Percentiles rank a stretch among this genome's conserved stretches.
These are phyloP conservation scores for Tylopilus orsonianus DNA, from an alignment of 1,284 basidiomycete species.

Conservation along the genomic window DNA sequence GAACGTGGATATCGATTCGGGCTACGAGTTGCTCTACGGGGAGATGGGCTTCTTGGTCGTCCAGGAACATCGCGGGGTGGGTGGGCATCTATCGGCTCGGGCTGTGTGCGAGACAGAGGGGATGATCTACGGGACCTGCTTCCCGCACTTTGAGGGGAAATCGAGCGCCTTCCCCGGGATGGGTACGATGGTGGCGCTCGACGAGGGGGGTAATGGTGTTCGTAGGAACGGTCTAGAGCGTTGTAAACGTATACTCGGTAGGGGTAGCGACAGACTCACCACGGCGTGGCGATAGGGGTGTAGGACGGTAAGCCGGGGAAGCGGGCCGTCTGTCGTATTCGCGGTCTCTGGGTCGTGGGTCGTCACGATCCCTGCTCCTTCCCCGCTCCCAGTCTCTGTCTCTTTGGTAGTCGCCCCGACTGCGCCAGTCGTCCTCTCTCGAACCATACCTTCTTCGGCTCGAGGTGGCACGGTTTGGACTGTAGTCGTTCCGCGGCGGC, in stretches of 20 bases:
- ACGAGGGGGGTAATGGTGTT: slow-evolving; percentile 14
- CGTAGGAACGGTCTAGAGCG: slow-evolving; percentile 15
- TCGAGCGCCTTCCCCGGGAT: slow-evolving; percentile 23
- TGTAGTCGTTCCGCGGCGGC: slow-evolving; percentile 21
- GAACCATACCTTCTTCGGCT: slow-evolving; percentile 17
- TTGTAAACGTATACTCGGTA: slow-evolving; percentile 5
- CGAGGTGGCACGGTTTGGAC: slow-evolving; percentile 13
- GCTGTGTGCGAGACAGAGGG: slow-evolving; percentile 16
- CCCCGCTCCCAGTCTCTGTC: slow-evolving; percentile 24
- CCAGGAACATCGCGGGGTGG: slow-evolving; percentile 12
- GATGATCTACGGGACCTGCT: slow-evolving; percentile 29
- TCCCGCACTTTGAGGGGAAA: slow-evolving; percentile 24
- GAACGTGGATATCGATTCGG: slow-evolving; percentile 9
- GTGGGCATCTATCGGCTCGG: slow-evolving; percentile 15
- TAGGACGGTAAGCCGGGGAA: slow-evolving; percentile 19
- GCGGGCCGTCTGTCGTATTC: slow-evolving; percentile 21
- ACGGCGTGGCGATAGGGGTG: slow-evolving; percentile 26
- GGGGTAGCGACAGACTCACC: slow-evolving; percentile 18
- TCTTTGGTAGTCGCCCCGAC: slow-evolving; percentile 29
- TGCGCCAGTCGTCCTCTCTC: slow-evolving; percentile 24
- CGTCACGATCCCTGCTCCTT: slow-evolving; percentile 30
- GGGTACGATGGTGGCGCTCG: slow-evolving; percentile 16
- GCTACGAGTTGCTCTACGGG: slow-evolving; percentile 17
- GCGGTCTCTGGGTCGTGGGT: slow-evolving; percentile 20
- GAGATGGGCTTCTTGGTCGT: slow-evolving; percentile 16